Evolutionary conservation across 108 stramenopile species (phyloP), one percentile per base, ranked within the genome.

Genomic region (Nitzschia inconspicua): DNA sequence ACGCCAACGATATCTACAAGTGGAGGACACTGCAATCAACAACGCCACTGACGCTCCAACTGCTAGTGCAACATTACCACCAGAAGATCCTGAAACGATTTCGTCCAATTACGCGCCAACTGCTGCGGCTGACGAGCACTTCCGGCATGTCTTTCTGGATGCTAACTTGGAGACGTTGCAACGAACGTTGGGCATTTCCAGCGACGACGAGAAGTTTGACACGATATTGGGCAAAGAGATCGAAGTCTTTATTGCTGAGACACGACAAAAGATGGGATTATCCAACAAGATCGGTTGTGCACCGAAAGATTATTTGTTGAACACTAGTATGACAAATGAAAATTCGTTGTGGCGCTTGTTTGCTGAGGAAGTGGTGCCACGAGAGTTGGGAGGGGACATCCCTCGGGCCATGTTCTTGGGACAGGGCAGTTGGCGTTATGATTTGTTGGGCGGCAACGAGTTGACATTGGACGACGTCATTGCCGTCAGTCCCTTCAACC

Each of bases 401-500:
- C 18, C 47, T 65, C 14, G 31, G 31, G 40, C 36, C 34, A 47
- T 74, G 43, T 29, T 68, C 44, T 46, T 68, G 25, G 44, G 39
- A 24, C 68, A 70, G 14, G 77, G 54, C 29, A 29, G 43, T 18
- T 57, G 68, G 14, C 65, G 81, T 26, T 69, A 76, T 64, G 82
- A 86, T 29, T 49, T 76, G 41, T 69, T 75, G 34, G 60, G 30
- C 2, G 49, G 55, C 13, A 40, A 62, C n/a, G 56, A 47, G 13
- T 34, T 43, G 10, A 25, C 24, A 13, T 16, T 34, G 4, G 62
- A 52, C 27, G 81, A 88, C 64, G 31, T 88, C 18, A 57, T 78
- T 28, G 65, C 73, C 3, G 74, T 85, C 23, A 28, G 74, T 0
- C 87, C 87, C 3, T 75, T 72, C 49, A 80, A 88, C 57, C 79